Base-by-base conservation (phyloP, 2,329 filamentous ascomycete species). In the Apiospora pterosperma region DNA sequence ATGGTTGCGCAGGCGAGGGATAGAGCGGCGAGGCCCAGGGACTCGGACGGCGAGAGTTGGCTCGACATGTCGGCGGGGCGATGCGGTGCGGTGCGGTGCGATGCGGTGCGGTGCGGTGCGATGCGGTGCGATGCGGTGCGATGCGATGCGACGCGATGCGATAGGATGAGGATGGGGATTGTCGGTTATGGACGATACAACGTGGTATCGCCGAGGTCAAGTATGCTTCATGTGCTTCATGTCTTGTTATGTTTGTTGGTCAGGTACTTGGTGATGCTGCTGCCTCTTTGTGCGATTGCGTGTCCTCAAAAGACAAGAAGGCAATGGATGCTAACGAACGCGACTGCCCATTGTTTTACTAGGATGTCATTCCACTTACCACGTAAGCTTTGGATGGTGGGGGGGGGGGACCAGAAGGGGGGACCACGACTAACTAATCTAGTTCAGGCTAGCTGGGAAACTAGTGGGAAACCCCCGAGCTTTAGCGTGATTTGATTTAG, bases 1-100 rank as follows among this genome's bases (percentile, higher is more conserved):
- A 97, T 83, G 65, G 88, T 88, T 69, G 92, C 76, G 73, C 91
- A 93, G 64, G 87, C 88, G 69, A 88, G 83, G 55, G 88, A 86
- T 64, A 97, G 80, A 21, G 88, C 81, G 68, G 91, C 73, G 67
- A 89, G 84, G 62, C 77, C 77, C 68, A 86, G 73, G n/a, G 82
- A 79, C 76, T 89, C 87, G 62, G 75, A 75, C 67, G 76, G 76
- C 62, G 86, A 84, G 69, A 89, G 85, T 38, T 77, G 69, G 23
- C 75, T 72, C 65, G 72, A 63, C 70, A 72, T 74, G 62, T 67
- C 72, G 64, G 62, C 62, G 38, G 64, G 31, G 61, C 39, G 61
- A 62, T 66, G 60, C 63, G 61, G 63, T 44, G 25, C 61, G 36
- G 48, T 23, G 19, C 3, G 31, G 38, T 19, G 23, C 42, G 23